phyloP scores from a whole-genome alignment of 768 basidiomycete species.

The Infundibulicybe gibba region DNA sequence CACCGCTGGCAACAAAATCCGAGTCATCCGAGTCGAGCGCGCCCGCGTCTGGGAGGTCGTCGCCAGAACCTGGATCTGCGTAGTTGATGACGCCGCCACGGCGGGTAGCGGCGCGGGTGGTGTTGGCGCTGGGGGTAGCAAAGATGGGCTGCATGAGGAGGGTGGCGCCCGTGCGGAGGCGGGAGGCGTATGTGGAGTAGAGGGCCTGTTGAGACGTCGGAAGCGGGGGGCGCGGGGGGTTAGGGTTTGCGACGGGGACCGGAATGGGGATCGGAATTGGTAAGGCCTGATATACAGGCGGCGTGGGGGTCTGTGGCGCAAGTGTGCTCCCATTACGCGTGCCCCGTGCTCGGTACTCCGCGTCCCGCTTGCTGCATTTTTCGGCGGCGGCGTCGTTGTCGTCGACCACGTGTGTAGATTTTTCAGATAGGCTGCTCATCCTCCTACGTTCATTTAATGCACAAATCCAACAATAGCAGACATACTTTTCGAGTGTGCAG shows the following conservation, averaged over 20 bases:
- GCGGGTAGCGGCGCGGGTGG: conserved; percentile 44
- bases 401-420: conserved; percentile 71
- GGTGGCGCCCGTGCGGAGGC: conserved; percentile 87
- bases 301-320: conserved; percentile 27
- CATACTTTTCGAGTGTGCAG: conserved; percentile 32
- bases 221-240: conserved; percentile 54
- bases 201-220: conserved; percentile 67
- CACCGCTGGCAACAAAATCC: conserved; percentile 67
- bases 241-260: conserved; percentile 32
- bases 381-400: conserved; percentile 51
- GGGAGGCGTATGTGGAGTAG: conserved; percentile 80
- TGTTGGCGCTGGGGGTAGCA: conserved; percentile 32
- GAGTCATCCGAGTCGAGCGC: conserved; percentile 84
- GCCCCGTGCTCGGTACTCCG: conserved; percentile 39
- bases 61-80: conserved; percentile 80
- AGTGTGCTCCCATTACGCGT: conserved; percentile 38
- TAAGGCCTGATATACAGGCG: conserved; percentile 6
- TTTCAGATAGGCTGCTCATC: conserved; percentile 52
- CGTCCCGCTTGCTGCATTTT: conserved; percentile 28
- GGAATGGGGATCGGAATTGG: conserved; percentile 7
- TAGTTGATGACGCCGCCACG: conserved; percentile 80
- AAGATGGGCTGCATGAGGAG: conserved; percentile 87
- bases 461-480: conserved; percentile 6
- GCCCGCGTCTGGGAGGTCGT: conserved; percentile 78
- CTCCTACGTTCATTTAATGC: not conserved